These are phyloP conservation scores for Candida chilensis DNA, from an alignment of 805 yeast genomes.

Conservation along the genomic window DNA sequence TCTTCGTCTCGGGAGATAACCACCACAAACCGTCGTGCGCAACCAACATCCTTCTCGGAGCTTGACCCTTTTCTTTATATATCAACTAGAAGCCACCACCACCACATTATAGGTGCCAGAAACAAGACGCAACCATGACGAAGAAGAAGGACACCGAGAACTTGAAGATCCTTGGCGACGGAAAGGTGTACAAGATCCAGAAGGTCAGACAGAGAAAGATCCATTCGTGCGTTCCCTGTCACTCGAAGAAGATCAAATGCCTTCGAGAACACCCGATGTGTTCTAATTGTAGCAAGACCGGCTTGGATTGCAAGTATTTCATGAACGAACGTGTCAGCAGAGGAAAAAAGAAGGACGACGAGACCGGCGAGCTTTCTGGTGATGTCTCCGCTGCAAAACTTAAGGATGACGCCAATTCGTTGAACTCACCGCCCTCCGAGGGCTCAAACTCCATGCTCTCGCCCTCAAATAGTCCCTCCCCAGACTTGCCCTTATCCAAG, in stretches of 20 bases:
- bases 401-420: too few species aligned
- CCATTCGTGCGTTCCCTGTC: slow-evolving; percentile 48
- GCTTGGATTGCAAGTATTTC: slow-evolving; percentile 43
- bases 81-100: too few species aligned
- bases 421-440: not conserved
- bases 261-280: slow-evolving; percentile 52
- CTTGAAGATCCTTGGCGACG: slow-evolving; percentile 36
- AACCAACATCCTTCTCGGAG: too few species aligned
- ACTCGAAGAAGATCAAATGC: slow-evolving; percentile 54
- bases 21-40: too few species aligned
- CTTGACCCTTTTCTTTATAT: too few species aligned
- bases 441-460: not conserved
- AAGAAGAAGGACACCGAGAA: too few species aligned
- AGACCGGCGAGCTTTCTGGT: too few species aligned
- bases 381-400: too few species aligned
- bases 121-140: too few species aligned
- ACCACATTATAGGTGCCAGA: too few species aligned
- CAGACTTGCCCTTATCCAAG: not conserved
- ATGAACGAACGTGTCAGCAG: slow-evolving; percentile 46
- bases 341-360: slow-evolving; percentile 20
- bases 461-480: not conserved
- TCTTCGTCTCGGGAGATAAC: too few species aligned
- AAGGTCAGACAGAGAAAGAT: slow-evolving; percentile 53
- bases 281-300: slow-evolving; percentile 38
- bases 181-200: slow-evolving; percentile 51